Evolutionary conservation across 2,329 filamentous ascomycete genomes (phyloP).

Genomic region (Diaporthe ilicicola): DNA sequence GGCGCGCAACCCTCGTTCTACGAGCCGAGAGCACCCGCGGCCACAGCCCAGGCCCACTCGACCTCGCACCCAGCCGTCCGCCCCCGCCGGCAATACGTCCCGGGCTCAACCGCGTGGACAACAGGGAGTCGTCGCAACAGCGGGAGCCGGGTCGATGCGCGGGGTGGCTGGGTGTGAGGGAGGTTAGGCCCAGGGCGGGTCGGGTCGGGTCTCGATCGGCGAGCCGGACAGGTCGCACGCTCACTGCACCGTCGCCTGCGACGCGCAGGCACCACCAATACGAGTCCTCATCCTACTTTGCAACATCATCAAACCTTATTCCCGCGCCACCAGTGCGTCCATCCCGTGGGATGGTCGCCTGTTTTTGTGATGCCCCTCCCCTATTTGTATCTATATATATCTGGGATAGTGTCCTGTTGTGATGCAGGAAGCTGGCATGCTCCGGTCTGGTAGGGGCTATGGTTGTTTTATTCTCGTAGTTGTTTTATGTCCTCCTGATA

Average conservation of each 20-base stretch:
- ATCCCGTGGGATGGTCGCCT: neutral
- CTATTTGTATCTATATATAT: neutral
- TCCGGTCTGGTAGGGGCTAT: neutral
- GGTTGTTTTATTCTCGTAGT: too few relatives aligned
- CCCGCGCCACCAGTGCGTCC: neutral
- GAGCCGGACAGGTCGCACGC: neutral
- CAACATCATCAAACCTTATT: neutral
- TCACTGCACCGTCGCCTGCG: neutral
- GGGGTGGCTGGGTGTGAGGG: neutral
- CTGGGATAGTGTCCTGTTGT: neutral
- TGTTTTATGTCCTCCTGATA: neutral
- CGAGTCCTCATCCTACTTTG: neutral
- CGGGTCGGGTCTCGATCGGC: neutral
- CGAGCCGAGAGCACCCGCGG: neutral
- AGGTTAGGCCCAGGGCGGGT: neutral
- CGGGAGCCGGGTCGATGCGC: neutral
- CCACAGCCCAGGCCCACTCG: neutral
- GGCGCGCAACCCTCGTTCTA: neutral
- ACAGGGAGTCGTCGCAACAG: neutral
- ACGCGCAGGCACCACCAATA: neutral
- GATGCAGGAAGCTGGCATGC: neutral
- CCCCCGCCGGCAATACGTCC: neutral
- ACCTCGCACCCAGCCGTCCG: neutral
- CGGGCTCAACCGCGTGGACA: neutral
- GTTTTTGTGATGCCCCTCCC: neutral